These are phyloP conservation scores for Rhinocladiella similis DNA, from an alignment of 2,329 filamentous ascomycete species.

Conservation along the genomic window DNA sequence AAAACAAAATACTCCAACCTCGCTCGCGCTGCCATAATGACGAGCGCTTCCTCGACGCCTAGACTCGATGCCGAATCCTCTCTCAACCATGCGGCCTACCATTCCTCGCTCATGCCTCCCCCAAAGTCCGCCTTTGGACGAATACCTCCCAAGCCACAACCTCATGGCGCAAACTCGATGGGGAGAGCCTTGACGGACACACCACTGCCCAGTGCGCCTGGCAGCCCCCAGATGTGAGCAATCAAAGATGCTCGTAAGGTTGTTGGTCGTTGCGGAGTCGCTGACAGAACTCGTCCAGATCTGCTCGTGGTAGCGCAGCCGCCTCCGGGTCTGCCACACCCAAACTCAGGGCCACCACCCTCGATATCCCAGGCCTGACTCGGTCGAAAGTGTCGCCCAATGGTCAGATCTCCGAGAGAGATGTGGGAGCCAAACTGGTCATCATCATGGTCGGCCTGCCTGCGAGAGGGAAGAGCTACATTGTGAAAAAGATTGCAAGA, in stretches of 20 bases:
- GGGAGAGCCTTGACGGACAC: constrained; percentile 62
- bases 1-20: constrained; percentile 21
- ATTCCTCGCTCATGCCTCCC: constrained; percentile 27
- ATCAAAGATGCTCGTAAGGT: too few relatives aligned
- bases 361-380: constrained; percentile 95
- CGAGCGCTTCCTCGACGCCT: constrained; percentile 20
- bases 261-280: not conserved
- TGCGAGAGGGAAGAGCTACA: constrained; percentile 95
- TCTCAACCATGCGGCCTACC: constrained; percentile 20
- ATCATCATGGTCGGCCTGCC: constrained; percentile 98
- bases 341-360: constrained; percentile 82
- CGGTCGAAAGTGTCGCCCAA: constrained; percentile 94
- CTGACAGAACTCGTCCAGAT: constrained; percentile 18
- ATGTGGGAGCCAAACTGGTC: constrained; percentile 94
- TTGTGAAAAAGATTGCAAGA: constrained; percentile 94
- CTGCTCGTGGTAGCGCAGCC: constrained; percentile 64
- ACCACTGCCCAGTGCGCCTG: constrained; percentile 61
- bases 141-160: constrained; percentile 14
- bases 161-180: constrained; percentile 41
- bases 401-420: constrained; percentile 86
- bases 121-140: constrained; percentile 23
- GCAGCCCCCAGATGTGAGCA: constrained; percentile 62
- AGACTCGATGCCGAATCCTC: constrained; percentile 14
- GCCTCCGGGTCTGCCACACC: constrained; percentile 78
- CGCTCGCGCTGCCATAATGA: constrained; percentile 24